These are phyloP conservation scores for Lasiosphaeris hirsuta DNA, from an alignment of 495 filamentous ascomycete genomes.

Conservation along the genomic window DNA sequence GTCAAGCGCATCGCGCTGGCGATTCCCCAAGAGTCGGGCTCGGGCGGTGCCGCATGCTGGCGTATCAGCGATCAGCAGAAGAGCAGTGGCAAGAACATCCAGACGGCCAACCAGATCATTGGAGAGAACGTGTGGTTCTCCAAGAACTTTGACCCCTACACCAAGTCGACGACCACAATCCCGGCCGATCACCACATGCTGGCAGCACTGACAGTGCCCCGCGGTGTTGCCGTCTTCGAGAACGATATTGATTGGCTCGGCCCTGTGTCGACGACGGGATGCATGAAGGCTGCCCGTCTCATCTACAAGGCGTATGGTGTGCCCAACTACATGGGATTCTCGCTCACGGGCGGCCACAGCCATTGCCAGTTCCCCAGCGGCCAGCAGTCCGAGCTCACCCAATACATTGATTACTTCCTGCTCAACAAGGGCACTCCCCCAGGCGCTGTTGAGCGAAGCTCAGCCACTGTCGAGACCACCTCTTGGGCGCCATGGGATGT, in stretches of 20 bases:
- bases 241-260: slow-evolving; percentile 57
- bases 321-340: slow-evolving; percentile 52
- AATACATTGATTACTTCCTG: slow-evolving; percentile 51
- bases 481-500: slow-evolving; percentile 44
- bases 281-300: slow-evolving; percentile 51
- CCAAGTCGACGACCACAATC: slow-evolving; percentile 32
- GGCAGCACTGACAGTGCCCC: slow-evolving; percentile 45
- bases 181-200: slow-evolving; percentile 52
- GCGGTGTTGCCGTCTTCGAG: slow-evolving; percentile 47
- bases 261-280: slow-evolving; percentile 48
- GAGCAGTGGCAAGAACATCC: slow-evolving; percentile 47
- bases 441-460: slow-evolving; percentile 39
- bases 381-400: slow-evolving; percentile 44
- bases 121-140: slow-evolving; percentile 53
- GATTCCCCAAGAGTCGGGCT: slow-evolving; percentile 53
- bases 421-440: slow-evolving; percentile 30
- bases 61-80: slow-evolving; percentile 48
- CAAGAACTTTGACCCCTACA: slow-evolving; percentile 40
- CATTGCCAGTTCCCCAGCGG: slow-evolving; percentile 49
- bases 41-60: slow-evolving; percentile 54
- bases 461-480: slow-evolving; percentile 29
- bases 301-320: slow-evolving; percentile 53
- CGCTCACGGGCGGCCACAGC: slow-evolving; percentile 47
- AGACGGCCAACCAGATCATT: slow-evolving; percentile 49
- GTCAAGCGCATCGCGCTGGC: slow-evolving; percentile 52